Evolutionary conservation across 306 rosid species (phyloP).

Genomic region (Citrullus colocynthis): DNA sequence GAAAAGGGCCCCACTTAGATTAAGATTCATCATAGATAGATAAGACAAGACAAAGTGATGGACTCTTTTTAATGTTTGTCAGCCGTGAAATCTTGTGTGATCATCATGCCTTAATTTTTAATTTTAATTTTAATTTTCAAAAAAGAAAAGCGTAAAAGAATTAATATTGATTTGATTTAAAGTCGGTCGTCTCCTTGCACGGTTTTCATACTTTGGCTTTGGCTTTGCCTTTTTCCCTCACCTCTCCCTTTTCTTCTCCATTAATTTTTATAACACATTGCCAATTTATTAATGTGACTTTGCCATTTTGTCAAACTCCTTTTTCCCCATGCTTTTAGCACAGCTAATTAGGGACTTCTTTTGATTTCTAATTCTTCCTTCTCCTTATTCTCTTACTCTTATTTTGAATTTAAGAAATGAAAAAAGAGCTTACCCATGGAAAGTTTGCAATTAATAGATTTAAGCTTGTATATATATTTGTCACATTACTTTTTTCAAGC

Average conservation of each 20-base stretch:
- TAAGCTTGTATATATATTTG: no score
- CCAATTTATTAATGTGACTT: background rate
- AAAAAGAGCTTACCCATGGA: background rate
- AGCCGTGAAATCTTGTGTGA: background rate
- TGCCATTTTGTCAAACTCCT: background rate
- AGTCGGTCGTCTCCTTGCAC: slow-evolving; percentile 6
- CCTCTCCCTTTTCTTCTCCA: background rate
- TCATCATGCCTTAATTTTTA: background rate
- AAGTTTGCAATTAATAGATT: background rate
- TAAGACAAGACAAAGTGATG: slow-evolving; percentile 1
- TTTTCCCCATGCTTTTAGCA: background rate
- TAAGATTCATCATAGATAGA: background rate
- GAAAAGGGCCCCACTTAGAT: background rate
- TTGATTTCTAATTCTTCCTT: background rate
- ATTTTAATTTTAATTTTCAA: background rate
- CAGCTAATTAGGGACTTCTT: no score
- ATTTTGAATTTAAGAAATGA: background rate
- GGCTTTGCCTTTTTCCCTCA: background rate
- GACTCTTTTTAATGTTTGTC: background rate
- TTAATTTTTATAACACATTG: background rate
- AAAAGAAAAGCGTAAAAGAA: background rate
- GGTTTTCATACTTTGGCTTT: background rate
- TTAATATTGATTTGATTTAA: slow-evolving; percentile 31
- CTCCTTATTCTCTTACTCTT: background rate
- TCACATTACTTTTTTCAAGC: no score